phyloP scores from a whole-genome alignment of 2,329 filamentous ascomycete genomes.

The Xylariaceae sp. region DNA sequence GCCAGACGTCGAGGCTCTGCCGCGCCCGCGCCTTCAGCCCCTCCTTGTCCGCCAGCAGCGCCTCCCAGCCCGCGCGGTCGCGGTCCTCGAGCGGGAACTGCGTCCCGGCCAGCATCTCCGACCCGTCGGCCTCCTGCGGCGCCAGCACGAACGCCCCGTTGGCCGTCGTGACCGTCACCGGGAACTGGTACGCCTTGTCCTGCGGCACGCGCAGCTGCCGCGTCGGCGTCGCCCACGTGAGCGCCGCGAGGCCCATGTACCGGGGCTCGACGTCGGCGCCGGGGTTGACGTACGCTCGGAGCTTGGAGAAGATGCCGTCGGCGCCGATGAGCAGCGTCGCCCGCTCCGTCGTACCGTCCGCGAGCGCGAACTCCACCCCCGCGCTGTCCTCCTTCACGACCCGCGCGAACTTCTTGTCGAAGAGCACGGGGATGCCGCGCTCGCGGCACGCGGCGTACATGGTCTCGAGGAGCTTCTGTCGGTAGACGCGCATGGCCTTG shows the following conservation, averaged over 20 bases:
- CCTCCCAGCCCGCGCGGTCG: constrained; percentile 10
- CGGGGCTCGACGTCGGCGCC: constrained; percentile 35
- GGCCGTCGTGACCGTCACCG: constrained; percentile 9
- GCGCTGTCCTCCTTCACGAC: constrained; percentile 25
- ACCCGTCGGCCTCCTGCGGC: constrained; percentile 14
- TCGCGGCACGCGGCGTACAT: constrained; percentile 37
- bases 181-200: constrained; percentile 15
- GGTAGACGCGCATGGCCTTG: constrained; percentile 49
- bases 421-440: constrained; percentile 38
- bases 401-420: constrained; percentile 42
- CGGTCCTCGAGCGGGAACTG: constrained; percentile 11
- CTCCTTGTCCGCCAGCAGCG: constrained; percentile 14
- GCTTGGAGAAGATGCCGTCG: constrained; percentile 56
- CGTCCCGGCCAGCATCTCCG: constrained; percentile 15
- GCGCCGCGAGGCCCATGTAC: constrained; percentile 44
- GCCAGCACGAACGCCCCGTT: constrained; percentile 15
- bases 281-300: constrained; percentile 48
- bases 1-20: constrained; percentile 9
- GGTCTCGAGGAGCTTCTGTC: constrained; percentile 45
- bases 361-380: constrained; percentile 41
- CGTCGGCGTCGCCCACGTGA: constrained; percentile 20
- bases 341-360: constrained; percentile 35
- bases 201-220: constrained; percentile 11
- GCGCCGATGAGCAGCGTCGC: constrained; percentile 49
- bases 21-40: constrained; percentile 2